Conservation (phyloP, 352 stramenopile species). For the Phytophthora nicotianae region DNA sequence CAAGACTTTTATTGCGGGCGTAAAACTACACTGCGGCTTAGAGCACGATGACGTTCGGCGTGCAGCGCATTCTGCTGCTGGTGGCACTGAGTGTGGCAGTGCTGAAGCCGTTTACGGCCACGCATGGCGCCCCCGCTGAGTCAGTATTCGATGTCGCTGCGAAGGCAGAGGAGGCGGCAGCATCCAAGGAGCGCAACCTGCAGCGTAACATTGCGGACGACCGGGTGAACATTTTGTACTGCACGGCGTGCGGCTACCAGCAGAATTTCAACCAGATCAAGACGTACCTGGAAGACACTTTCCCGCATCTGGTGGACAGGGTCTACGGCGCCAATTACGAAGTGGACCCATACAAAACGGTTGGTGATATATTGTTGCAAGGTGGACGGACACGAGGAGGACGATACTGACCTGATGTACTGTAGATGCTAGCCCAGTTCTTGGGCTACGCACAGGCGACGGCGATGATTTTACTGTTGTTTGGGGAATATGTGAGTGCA, state of each 20-base stretch:
- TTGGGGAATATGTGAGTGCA: conserved; percentile 63
- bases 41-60: conserved; percentile 13
- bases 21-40: conserved; percentile 7
- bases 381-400: background rate
- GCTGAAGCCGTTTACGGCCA: conserved; percentile 35
- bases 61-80: conserved; percentile 14
- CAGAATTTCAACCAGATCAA: conserved; percentile 82
- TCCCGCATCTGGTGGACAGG: conserved; percentile 72
- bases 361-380: conserved; percentile 13
- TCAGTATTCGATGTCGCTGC: conserved; percentile 25
- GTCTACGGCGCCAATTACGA: conserved; percentile 67
- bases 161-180: conserved; percentile 14
- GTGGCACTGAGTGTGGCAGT: conserved; percentile 19
- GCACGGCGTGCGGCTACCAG: conserved; percentile 79
- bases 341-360: conserved; percentile 56
- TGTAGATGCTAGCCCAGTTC: conserved; percentile 46
- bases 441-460: conserved; percentile 56
- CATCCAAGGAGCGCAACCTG: conserved; percentile 18
- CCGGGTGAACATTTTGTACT: conserved; percentile 67
- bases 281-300: conserved; percentile 71
- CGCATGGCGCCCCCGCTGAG: conserved; percentile 6
- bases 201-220: conserved; percentile 59
- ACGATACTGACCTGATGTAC: background rate
- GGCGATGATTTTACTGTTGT: conserved; percentile 64
- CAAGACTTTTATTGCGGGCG: too few species aligned